Evolutionary conservation across 2,329 filamentous ascomycete species (phyloP).

Genomic region (Simplicillium sp.): DNA sequence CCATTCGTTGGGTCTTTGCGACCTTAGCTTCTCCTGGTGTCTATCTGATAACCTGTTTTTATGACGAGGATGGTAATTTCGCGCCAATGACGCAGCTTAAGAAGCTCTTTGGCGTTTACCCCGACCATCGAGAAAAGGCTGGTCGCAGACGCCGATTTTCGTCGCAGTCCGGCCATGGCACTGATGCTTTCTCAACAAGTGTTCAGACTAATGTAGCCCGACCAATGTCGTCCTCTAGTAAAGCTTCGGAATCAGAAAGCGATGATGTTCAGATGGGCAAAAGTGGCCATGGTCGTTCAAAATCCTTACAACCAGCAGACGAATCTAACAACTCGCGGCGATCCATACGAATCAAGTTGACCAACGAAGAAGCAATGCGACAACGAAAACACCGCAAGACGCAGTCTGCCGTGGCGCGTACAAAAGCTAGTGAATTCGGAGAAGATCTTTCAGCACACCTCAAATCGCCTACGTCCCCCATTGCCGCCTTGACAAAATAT

Average conservation of each 20-base stretch:
- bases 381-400: slow-evolving; percentile 63
- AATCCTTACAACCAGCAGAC: slow-evolving; percentile 48
- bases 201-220: slow-evolving; percentile 13
- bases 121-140: slow-evolving; percentile 7
- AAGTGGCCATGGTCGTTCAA: slow-evolving; percentile 51
- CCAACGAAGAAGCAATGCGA: slow-evolving; percentile 66
- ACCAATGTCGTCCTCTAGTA: slow-evolving; percentile 39
- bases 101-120: slow-evolving; percentile 45
- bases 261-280: slow-evolving; percentile 31
- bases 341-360: slow-evolving; percentile 84
- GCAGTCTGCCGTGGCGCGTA: slow-evolving; percentile 35
- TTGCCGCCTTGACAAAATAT: slow-evolving; percentile 73
- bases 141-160: slow-evolving; percentile 4
- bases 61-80: slow-evolving; percentile 70
- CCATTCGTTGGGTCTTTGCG: slow-evolving; percentile 68
- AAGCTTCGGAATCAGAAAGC: slow-evolving; percentile 64
- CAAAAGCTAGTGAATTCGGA: slow-evolving; percentile 28
- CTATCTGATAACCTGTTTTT: slow-evolving; percentile 76
- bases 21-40: slow-evolving; percentile 71
- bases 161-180: slow-evolving; percentile 15
- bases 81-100: slow-evolving; percentile 66
- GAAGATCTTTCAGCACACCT: slow-evolving; percentile 64
- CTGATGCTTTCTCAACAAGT: slow-evolving; percentile 9
- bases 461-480: slow-evolving; percentile 87
- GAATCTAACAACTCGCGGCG: slow-evolving; percentile 58